Base-by-base conservation (phyloP, 768 basidiomycete genomes). In the Mycena latifolia region DNA sequence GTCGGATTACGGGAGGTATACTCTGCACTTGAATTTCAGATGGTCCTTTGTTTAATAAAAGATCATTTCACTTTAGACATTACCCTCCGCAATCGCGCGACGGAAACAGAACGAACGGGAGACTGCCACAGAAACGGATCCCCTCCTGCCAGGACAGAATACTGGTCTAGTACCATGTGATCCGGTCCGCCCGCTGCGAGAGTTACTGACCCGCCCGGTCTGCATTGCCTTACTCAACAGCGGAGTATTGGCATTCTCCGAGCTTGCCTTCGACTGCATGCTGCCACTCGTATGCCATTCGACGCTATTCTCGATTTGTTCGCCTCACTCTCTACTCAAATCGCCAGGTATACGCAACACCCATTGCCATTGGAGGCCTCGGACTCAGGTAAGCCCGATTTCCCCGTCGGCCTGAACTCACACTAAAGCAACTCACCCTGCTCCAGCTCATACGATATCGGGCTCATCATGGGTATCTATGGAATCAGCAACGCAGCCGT, bases 401-500 rank as follows among this genome's bases (percentile, higher is more conserved):
- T 55, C 25, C 28, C 3, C 33, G 20, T 1, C 5, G n/a, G n/a
- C n/a, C n/a, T n/a, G n/a, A 20, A 6, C 20, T 20, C 18, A 2
- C 17, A 11, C 28, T 22, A 15, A 25, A 20, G 3, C 18, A 20
- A 50, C 12, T 18, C 9, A 14, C 14, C 9, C 14, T 1, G 3
- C 31, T 17, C 14, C 41, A 63, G 53, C 5, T 51, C 61, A 18
- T 47, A 50, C 0, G n/a, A 50, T 22, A 85, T 88, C 39, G 88
- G 88, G 17, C 76, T 78, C 39, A 82, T 87, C 50, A 77, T 87
- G 39, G 81, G 81, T 7, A 48, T 71, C 15, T 82, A 78, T 59
- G 89, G 89, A 0, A 68, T 88, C 27, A 61, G 82, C 55, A 91
- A 88, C 61, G 85, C 88, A 6, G 12, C 85, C 35, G 75, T 88